These are phyloP conservation scores for Vitis rupestris DNA, from an alignment of 164 flowering plant species.

Conservation along the genomic window DNA sequence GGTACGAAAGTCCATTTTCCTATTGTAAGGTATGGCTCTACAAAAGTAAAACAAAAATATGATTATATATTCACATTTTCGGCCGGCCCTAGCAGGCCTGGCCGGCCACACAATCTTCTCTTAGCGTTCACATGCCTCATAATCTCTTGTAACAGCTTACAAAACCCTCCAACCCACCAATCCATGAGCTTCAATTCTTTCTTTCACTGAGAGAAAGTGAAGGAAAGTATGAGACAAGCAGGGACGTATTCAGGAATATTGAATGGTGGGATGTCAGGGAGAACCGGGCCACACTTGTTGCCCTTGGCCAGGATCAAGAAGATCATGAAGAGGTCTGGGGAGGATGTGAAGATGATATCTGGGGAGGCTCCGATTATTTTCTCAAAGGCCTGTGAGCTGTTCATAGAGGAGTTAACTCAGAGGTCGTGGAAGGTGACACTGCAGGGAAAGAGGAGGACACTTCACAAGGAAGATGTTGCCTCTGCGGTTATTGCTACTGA, in stretches of 20 bases:
- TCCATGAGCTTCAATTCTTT: background rate
- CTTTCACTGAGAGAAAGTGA: background rate
- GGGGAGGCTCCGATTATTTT: slow-evolving; percentile 77
- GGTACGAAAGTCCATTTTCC: too few relatives aligned
- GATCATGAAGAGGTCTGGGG: slow-evolving; percentile 74
- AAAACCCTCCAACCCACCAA: too few relatives aligned
- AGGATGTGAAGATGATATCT: slow-evolving; percentile 74
- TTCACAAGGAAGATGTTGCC: slow-evolving; percentile 60
- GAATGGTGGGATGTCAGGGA: slow-evolving; percentile 39
- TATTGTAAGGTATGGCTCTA: too few relatives aligned
- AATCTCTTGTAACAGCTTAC: too few relatives aligned
- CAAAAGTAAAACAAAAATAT: too few relatives aligned
- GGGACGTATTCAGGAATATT: slow-evolving; percentile 49
- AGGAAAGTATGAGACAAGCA: slow-evolving; percentile 45
- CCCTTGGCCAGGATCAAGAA: slow-evolving; percentile 81
- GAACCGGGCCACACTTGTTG: slow-evolving; percentile 54
- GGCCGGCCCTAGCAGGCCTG: slow-evolving; percentile 37
- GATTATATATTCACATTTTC: background rate
- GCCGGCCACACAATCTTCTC: slow-evolving; percentile 13
- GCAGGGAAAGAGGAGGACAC: slow-evolving; percentile 60
- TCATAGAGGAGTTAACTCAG: slow-evolving; percentile 57
- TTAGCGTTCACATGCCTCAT: background rate
- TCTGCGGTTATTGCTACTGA: slow-evolving; percentile 58
- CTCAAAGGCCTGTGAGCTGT: slow-evolving; percentile 70
- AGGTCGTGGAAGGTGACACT: slow-evolving; percentile 63